Base-by-base conservation (phyloP, 169 alveolate species). In the Cyclospora cayetanensis region DNA sequence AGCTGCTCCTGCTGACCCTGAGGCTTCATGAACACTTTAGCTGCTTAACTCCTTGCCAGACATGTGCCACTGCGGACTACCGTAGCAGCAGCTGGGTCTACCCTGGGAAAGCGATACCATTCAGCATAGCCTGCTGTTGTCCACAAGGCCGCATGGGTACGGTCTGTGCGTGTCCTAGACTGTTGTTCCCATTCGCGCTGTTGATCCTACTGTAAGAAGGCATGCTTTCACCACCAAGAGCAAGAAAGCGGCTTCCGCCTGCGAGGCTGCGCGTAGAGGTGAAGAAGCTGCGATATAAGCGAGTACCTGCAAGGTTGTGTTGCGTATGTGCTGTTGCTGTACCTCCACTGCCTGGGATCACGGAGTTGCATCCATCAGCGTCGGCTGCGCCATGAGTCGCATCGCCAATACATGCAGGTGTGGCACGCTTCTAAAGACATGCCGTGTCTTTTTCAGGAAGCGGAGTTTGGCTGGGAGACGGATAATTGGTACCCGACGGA, bases 161-260 rank as follows among this genome's bases (percentile, higher is more conserved):
- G 66, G 25, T 0, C 9, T 15, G 46, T 31, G 52, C 31, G 1
- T 46, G 5, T 20, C 50, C 34, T 43, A 27, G 70, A 46, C 68
- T 31, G 88, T 22, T 46, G 35, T 43, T 3, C 15, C 31, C 18
- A 15, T 20, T 5, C 41, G 68, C 52, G 34, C 31, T 20, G 9
- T 42, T 53, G n/a, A 4, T 11, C 4, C 88, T 46, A 39, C 72
- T 25, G 70, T 43, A 29, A 22, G 88, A 34, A 29, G 68, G 68
- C 88, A 43, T 1, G 88, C 68, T 31, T 41, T 68, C 88, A 35
- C 43, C 88, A 0, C 70, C 88, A 27, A 77, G 88, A 2, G 68
- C 88, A 46, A 29, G 22, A 60, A 77, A 77, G 46, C 88, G 46
- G 43, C 88, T 77, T 20, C 88, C 46, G 70, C 31, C 15, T 29